Evolutionary conservation across 331 rosid species (phyloP).

Genomic region (Phaseolus coccineus): DNA sequence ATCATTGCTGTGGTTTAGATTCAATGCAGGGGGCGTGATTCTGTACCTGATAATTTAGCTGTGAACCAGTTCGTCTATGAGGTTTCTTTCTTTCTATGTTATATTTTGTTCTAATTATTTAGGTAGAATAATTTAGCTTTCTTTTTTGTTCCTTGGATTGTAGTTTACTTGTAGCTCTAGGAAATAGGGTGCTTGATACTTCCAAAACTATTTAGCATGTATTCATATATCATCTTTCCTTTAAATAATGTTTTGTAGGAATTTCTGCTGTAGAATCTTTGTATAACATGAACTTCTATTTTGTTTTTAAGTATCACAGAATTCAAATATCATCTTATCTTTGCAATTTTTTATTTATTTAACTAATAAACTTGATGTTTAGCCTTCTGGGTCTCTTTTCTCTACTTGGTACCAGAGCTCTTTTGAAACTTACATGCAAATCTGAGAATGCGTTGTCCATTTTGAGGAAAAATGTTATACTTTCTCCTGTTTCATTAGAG

Average conservation of each 20-base stretch:
- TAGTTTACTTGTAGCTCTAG: slow-evolving; percentile 23
- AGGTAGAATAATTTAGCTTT: slow-evolving; percentile 22
- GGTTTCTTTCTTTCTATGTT: slow-evolving; percentile 62
- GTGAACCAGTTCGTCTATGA: slow-evolving; percentile 92
- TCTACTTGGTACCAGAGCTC: not conserved
- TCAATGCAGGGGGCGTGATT: slow-evolving; percentile 96
- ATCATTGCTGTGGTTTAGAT: slow-evolving; percentile 67
- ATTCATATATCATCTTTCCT: not conserved
- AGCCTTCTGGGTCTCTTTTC: not conserved
- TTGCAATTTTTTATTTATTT: not conserved
- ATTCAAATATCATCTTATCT: not conserved
- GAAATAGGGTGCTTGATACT: not conserved
- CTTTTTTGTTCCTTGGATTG: slow-evolving; percentile 13
- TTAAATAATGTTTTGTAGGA: not conserved
- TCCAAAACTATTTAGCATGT: slow-evolving; percentile 11
- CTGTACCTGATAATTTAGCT: slow-evolving; percentile 89
- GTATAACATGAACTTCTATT: not conserved
- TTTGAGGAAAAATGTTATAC: not conserved
- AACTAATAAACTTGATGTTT: not conserved
- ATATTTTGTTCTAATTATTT: slow-evolving; percentile 36
- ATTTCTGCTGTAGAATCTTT: slow-evolving; percentile 18
- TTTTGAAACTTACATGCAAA: not conserved
- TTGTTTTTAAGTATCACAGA: not conserved
- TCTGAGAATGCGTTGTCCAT: not conserved
- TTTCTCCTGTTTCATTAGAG: slow-evolving; percentile 17